Evolutionary conservation across 352 stramenopile genomes (phyloP), one percentile per base, ranked within the genome.

Genomic region (Globisporangium parvum): DNA sequence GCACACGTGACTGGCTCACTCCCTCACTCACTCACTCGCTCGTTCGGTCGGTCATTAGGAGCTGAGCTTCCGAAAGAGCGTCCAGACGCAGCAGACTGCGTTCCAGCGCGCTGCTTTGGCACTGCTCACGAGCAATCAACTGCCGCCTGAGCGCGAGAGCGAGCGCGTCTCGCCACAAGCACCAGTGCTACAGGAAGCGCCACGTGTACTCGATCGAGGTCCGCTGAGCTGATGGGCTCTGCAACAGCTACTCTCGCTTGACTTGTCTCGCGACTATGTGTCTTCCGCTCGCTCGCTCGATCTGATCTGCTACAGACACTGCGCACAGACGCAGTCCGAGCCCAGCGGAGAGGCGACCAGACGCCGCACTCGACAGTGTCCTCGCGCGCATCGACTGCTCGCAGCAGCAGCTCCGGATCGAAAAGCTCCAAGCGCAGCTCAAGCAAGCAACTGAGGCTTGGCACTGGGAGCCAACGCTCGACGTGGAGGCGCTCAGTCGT

Each of bases 341-440:
- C 41, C 9, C 26, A n/a, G 6, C 8, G 23, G 4, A 26, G 6
- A 10, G 8, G 72, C 42, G 42, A 59, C 53, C 31, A 12, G 31
- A 37, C 31, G 31, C 31, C 31, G 31, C 18, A 42, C 8, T 78
- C 37, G 39, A 60, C 53, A 14, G 55, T 20, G 39, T 66, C 8
- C 40, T 66, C 17, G 55, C 53, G 18, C 26, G 41, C n/a, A 47
- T 66, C 55, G 51, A 66, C 41, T 62, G 53, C 14, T 23, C 46
- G 14, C 61, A 72, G 35, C 71, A 81, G 37, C 64, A 73, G 57
- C 64, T 62, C 23, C 70, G 64, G 17, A 59, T 81, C n/a, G 69
- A 70, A 26, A 63, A 45, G 39, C 57, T 76, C 14, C 61, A 76
- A 53, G 55, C 24, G 20, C 66, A 81, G 21, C 59, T 81, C 2